Conservation (phyloP, 1,284 basidiomycete species). For the Chondrostereum purpureum region DNA sequence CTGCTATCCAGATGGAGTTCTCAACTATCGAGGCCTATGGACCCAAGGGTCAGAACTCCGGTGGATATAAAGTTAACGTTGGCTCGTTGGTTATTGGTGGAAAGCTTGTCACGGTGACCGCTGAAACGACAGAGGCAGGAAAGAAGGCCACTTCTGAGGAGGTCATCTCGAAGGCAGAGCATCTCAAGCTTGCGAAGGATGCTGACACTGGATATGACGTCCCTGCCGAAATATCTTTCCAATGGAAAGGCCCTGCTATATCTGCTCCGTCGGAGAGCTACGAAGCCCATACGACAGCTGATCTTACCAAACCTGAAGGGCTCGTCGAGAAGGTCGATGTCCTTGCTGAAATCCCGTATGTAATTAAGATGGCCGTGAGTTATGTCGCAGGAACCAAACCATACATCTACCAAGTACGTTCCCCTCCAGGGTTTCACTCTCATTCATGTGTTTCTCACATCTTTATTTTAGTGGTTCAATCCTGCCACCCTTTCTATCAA, state of each 20-base stretch:
- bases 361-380: slow-evolving; percentile 84
- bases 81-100: slow-evolving; percentile 79
- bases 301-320: slow-evolving; percentile 62
- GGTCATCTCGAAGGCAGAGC: slow-evolving; percentile 63
- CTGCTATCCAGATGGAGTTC: slow-evolving; percentile 95
- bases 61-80: slow-evolving; percentile 77
- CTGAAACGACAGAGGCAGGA: slow-evolving; percentile 63
- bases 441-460: slow-evolving; percentile 6
- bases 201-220: slow-evolving; percentile 78
- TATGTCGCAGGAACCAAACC: slow-evolving; percentile 91
- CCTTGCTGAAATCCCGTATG: slow-evolving; percentile 90
- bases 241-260: slow-evolving; percentile 73
- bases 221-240: slow-evolving; percentile 68
- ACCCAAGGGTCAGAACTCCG: slow-evolving; percentile 67
- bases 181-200: slow-evolving; percentile 58
- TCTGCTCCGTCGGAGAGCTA: slow-evolving; percentile 46
- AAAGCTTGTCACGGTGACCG: slow-evolving; percentile 69
- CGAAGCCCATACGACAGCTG: slow-evolving; percentile 47
- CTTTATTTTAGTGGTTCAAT: slow-evolving; percentile 70
- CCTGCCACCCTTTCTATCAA: slow-evolving; percentile 62
- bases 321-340: slow-evolving; percentile 97
- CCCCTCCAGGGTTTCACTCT: slow-evolving; percentile 14
- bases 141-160: slow-evolving; percentile 32
- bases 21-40: slow-evolving; percentile 79
- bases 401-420: slow-evolving; percentile 82